These are phyloP conservation scores for Colletotrichum sp. DNA, from an alignment of 2,329 filamentous ascomycete genomes.

Conservation along the genomic window DNA sequence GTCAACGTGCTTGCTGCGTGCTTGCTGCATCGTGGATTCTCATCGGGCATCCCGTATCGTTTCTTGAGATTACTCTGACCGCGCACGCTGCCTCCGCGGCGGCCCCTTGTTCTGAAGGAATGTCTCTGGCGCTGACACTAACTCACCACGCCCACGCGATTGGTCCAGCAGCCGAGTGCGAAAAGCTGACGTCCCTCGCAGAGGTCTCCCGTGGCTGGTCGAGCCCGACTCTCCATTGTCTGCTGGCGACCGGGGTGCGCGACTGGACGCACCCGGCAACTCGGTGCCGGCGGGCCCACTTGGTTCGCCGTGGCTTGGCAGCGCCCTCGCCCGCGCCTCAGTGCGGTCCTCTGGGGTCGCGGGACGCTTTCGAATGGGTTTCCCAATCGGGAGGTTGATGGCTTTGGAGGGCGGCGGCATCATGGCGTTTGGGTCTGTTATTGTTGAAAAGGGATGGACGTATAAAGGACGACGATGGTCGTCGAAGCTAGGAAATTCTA, in stretches of 20 bases:
- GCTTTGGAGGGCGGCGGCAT: neutral
- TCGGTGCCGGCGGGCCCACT: conserved; percentile 10
- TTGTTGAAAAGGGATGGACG: too few species aligned
- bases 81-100: neutral
- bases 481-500: neutral
- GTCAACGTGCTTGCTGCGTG: neutral
- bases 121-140: neutral
- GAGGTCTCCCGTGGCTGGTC: neutral
- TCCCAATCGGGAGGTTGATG: conserved; percentile 1
- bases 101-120: neutral
- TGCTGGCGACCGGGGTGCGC: neutral
- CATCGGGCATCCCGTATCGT: neutral
- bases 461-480: neutral
- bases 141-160: neutral
- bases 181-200: neutral
- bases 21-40: neutral
- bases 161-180: conserved; percentile 10
- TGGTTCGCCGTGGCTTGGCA: conserved; percentile 16
- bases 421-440: neutral
- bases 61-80: neutral
- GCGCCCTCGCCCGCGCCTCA: neutral
- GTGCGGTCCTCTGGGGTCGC: neutral
- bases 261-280: conserved; percentile 6
- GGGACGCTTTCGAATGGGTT: conserved; percentile 9
- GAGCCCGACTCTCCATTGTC: neutral